phyloP scores from a whole-genome alignment of 2,329 filamentous ascomycete species.

The Capronia epimyces region DNA sequence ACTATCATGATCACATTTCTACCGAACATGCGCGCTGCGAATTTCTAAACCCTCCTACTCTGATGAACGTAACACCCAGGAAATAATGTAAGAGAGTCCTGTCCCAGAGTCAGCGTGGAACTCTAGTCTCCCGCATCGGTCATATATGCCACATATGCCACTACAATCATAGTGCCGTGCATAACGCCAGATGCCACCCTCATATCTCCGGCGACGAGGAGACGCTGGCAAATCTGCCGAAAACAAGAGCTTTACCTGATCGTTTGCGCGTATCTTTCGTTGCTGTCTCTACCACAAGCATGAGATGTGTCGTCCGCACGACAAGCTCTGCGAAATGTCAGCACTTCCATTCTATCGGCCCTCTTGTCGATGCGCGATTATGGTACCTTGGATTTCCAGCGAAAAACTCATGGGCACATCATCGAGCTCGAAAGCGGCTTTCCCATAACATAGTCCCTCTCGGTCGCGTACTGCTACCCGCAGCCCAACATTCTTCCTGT shows the following conservation, averaged over 20 bases:
- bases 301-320: slow-evolving; percentile 58
- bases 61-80: too few relatives aligned
- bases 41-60: too few relatives aligned
- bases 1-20: too few relatives aligned
- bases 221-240: slow-evolving; percentile 32
- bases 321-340: slow-evolving; percentile 54
- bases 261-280: slow-evolving; percentile 54
- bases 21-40: too few relatives aligned
- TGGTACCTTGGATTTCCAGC: slow-evolving; percentile 66
- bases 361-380: slow-evolving; percentile 7
- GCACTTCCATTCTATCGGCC: neutral
- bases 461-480: slow-evolving; percentile 59
- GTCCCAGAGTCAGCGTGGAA: too few relatives aligned
- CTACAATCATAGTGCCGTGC: neutral
- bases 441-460: slow-evolving; percentile 32
- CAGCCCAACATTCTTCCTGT: slow-evolving; percentile 59
- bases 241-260: slow-evolving; percentile 59
- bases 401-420: slow-evolving; percentile 64
- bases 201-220: slow-evolving; percentile 25
- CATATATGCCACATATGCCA: too few relatives aligned
- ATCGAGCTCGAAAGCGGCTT: slow-evolving; percentile 37
- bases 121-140: too few relatives aligned
- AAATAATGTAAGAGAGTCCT: too few relatives aligned
- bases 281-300: slow-evolving; percentile 62
- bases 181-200: neutral